Percentiles rank a stretch among this genome's conserved stretches.
phyloP scores from a whole-genome alignment of 805 yeast species.

The Brettanomyces sp. region DNA sequence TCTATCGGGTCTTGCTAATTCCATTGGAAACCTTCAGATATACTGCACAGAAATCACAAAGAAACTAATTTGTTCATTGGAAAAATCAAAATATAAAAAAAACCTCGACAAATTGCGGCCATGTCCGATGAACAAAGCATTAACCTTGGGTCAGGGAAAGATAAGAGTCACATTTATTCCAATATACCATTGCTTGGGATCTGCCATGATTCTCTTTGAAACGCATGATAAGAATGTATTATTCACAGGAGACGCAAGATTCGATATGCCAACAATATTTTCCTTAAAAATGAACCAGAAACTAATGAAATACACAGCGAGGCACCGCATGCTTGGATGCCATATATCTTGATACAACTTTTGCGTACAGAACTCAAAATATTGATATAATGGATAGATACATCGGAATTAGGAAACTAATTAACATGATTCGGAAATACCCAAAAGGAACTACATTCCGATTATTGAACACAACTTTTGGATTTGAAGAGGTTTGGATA shows the following conservation, averaged over 20 bases:
- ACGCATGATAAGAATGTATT: conserved; percentile 1
- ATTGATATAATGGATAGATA: conserved; percentile 9
- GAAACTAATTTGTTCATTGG: neutral
- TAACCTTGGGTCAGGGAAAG: neutral
- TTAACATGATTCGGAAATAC: conserved; percentile 5
- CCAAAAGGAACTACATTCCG: conserved; percentile 10
- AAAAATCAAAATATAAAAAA: neutral
- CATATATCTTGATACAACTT: conserved; percentile 15
- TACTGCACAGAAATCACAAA: neutral
- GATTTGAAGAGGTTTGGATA: conserved; percentile 17
- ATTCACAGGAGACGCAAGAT: conserved; percentile 15
- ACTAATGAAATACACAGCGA: conserved; percentile 4
- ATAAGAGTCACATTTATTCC: conserved; percentile 10
- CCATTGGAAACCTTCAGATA: neutral
- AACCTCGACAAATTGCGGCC: neutral
- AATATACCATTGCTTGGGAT: conserved; percentile 14
- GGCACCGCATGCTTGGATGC: conserved; percentile 3
- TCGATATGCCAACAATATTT: conserved; percentile 4
- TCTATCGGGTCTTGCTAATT: conserved; percentile 3
- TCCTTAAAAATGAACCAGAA: conserved; percentile 2
- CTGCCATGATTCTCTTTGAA: conserved; percentile 9
- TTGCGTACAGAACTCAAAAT: conserved; percentile 7
- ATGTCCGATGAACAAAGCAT: neutral
- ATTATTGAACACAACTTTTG: conserved; percentile 6
- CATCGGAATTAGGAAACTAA: conserved; percentile 6